Base-by-base conservation (phyloP, 352 stramenopile genomes). In the Phytophthora litchii region DNA sequence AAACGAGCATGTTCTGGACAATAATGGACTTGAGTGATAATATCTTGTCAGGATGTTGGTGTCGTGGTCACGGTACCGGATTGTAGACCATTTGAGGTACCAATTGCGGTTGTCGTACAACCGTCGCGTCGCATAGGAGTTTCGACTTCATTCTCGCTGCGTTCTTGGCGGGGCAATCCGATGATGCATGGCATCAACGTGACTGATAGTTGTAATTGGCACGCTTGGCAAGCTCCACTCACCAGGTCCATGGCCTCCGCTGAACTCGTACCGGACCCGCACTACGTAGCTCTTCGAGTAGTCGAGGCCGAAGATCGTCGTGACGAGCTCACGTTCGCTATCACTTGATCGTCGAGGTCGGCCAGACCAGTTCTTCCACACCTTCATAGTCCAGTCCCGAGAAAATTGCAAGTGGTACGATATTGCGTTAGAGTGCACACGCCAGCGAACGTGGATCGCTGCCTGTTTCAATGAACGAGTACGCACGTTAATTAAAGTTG, bases 321-420 rank as follows among this genome's bases (percentile, higher is more conserved):
- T 86, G 6, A 77, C 60, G 12, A 92, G 63, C 60, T 91, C 80
- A 1, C 62, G 68, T 13, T 86, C 78, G 45, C 71, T 83, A 13
- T 83, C 74, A 25, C 60, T 63, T 7, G 77, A 76, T 40, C 66
- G 70, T 40, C 67, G 68, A 17, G 76, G 67, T 19, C 77, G 69
- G 0, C 79, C 83, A 0, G 75, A 72, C 83, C 83, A 92, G 51
- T 73, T 92, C 49, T 88, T 89, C 83, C 83, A 92, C 25, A 92
- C 83, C 43, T 82, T 86, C 72, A 92, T 81, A 3, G 83, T 76
- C 37, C 83, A 83, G 51, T 92, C 83, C 3, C 83, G 78, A 38
- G 83, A 74, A 36, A 83, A 92, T 50, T 92, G 83, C 17, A 92
- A 40, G 21, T 92, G 83, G 35, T 78, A 87, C 17, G 75, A 67